Conservation (phyloP, 768 basidiomycete species). For the Suillus brevipes region DNA sequence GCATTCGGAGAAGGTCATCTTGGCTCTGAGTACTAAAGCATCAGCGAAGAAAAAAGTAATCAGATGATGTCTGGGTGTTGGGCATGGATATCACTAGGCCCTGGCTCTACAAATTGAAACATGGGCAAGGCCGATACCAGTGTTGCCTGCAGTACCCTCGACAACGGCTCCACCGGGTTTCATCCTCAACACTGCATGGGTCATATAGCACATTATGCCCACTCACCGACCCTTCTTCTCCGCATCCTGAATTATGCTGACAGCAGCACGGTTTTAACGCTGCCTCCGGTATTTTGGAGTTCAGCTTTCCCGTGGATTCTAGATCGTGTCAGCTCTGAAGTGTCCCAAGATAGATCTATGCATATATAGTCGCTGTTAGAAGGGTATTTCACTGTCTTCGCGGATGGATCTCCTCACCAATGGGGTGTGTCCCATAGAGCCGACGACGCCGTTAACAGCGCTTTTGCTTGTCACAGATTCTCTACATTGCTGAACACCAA, state of each 20-base stretch:
- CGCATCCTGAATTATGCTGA: conserved; percentile 84
- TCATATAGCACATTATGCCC: background rate
- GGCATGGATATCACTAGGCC: conserved; percentile 99
- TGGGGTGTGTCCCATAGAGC: conserved; percentile 91
- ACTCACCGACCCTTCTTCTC: conserved; percentile 80
- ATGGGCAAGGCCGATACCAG: conserved; percentile 92
- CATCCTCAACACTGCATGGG: conserved; percentile 47
- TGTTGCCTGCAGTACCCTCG: conserved; percentile 98
- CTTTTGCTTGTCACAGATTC: conserved; percentile 38
- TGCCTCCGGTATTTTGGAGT: conserved; percentile 97
- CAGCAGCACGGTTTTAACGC: conserved; percentile 97
- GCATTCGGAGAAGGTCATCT: conserved; percentile 94
- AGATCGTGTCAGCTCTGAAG: conserved; percentile 83
- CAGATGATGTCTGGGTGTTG: conserved; percentile 65
- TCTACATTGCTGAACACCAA: conserved; percentile 30
- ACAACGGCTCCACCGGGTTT: conserved; percentile 93
- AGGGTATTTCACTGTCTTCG: background rate
- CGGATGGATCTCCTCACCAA: conserved; percentile 51
- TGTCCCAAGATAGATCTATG: conserved; percentile 77
- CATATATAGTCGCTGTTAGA: conserved; percentile 7
- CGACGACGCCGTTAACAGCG: conserved; percentile 77
- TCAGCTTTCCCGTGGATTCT: conserved; percentile 95
- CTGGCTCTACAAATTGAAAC: conserved; percentile 74
- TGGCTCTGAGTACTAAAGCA: conserved; percentile 61
- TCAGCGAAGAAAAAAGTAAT: background rate